Evolutionary conservation across 805 yeast genomes (phyloP).

Genomic region (Ogataea siamensis): DNA sequence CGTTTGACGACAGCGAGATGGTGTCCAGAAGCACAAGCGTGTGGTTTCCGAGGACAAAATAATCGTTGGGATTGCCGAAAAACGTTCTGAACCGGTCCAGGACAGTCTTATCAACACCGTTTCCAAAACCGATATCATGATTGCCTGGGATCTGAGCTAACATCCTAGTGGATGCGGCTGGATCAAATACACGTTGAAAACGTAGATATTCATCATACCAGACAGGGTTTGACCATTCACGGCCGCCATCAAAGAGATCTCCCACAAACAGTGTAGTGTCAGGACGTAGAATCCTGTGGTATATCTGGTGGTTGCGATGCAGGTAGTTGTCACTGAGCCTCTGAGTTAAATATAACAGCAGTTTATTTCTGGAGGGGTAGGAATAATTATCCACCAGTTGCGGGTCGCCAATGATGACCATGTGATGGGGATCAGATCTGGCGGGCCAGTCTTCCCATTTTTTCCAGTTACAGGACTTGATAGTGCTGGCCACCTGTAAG

Average conservation of each 20-base stretch:
- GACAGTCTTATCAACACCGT: conserved; percentile 56
- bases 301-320: conserved; percentile 65
- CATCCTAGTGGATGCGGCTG: conserved; percentile 42
- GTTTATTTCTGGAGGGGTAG: conserved; percentile 66
- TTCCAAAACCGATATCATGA: conserved; percentile 94
- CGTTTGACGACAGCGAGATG: conserved; percentile 65
- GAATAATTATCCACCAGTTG: conserved; percentile 87
- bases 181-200: conserved; percentile 57
- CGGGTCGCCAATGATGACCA: conserved; percentile 80
- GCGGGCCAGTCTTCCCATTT: conserved; percentile 61
- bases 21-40: conserved; percentile 76
- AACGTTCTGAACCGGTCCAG: conserved; percentile 59
- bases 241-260: conserved; percentile 91
- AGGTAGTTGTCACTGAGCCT: conserved; percentile 74
- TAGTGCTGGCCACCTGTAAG: conserved; percentile 42
- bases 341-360: conserved; percentile 53
- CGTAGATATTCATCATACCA: conserved; percentile 59
- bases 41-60: conserved; percentile 64
- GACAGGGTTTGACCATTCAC: conserved; percentile 53
- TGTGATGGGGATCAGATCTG: conserved; percentile 25
- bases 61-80: conserved; percentile 68
- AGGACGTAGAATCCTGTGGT: conserved; percentile 63
- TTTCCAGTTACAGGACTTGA: conserved; percentile 58
- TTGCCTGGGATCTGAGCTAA: conserved; percentile 70
- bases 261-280: conserved; percentile 80